A percentile compares a stretch with the other conserved stretches of the same genome.
Conservation (phyloP, 176 grass and related monocot genomes). For the Lolium perenne region DNA sequence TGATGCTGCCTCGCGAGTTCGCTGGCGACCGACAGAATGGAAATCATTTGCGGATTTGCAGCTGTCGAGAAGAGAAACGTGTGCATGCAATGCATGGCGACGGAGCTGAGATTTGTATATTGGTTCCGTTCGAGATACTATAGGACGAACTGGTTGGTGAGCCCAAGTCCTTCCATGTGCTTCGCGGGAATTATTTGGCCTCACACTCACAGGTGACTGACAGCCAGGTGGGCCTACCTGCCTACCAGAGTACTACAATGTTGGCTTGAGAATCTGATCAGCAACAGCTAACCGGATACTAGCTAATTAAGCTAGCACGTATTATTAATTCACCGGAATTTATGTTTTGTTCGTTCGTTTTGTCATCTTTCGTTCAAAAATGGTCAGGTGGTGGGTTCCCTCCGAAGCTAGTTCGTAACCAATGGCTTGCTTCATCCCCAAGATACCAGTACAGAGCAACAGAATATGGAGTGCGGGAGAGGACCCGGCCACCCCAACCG, state of each 20-base stretch:
- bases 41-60: no score
- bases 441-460: neutral
- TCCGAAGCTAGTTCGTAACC: slow-evolving; percentile 35
- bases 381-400: slow-evolving; percentile 42
- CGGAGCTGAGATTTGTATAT: neutral
- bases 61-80: slow-evolving; percentile 2
- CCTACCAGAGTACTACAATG: neutral
- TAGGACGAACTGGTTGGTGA: slow-evolving; percentile 47
- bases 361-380: neutral
- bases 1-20: neutral
- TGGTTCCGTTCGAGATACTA: no score
- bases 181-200: slow-evolving; percentile 10
- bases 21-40: slow-evolving; percentile 52
- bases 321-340: neutral
- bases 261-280: no score
- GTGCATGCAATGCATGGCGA: slow-evolving; percentile 29
- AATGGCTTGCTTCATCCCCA: slow-evolving; percentile 45
- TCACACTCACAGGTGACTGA: neutral
- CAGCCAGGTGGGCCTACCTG: neutral
- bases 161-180: slow-evolving; percentile 36
- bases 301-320: neutral
- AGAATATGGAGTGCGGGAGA: neutral
- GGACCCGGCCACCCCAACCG: neutral
- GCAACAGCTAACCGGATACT: no score
- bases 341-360: neutral